Percentiles rank a stretch among this genome's conserved stretches.
Conservation (phyloP, 768 basidiomycete species). For the Rhodotorula paludigena region DNA sequence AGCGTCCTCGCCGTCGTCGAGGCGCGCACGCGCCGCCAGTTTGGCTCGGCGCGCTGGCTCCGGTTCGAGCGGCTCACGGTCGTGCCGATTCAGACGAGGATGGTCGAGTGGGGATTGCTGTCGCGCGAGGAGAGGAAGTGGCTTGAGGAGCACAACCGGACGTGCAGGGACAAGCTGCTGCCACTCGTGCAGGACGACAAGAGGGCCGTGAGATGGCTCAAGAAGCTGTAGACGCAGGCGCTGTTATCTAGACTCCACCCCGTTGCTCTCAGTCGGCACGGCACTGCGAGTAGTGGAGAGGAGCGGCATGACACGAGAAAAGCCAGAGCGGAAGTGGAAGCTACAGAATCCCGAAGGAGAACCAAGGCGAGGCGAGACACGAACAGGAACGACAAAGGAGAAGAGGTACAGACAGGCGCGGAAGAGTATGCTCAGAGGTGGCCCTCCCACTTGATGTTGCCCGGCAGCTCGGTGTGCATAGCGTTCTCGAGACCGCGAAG, state of each 20-base stretch:
- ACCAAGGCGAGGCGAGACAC: no score
- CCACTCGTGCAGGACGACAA: conserved; percentile 66
- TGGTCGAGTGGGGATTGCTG: conserved; percentile 79
- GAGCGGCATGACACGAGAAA: no score
- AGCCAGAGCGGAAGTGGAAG: no score
- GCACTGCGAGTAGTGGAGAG: no score
- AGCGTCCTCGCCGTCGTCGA: conserved; percentile 71
- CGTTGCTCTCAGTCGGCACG: no score
- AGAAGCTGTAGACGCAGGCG: conserved; percentile 17
- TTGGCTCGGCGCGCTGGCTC: conserved; percentile 69
- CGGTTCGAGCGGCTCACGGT: conserved; percentile 81
- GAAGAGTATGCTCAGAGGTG: background rate
- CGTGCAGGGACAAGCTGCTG: conserved; percentile 61
- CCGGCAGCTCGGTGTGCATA: conserved; percentile 25
- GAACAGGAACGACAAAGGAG: no score
- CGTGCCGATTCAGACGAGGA: conserved; percentile 75
- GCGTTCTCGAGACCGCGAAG: conserved; percentile 33
- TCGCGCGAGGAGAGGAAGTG: conserved; percentile 79
- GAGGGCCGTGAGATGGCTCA: conserved; percentile 73
- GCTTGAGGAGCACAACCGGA: conserved; percentile 80
- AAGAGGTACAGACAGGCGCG: background rate
- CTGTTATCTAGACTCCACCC: no score
- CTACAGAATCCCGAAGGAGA: no score
- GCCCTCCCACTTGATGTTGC: conserved; percentile 10
- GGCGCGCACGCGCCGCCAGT: conserved; percentile 58